Percentiles rank a stretch among this genome's conserved stretches.
Conservation (phyloP, 257 asterid species). For the Galeopsis tetrahit region DNA sequence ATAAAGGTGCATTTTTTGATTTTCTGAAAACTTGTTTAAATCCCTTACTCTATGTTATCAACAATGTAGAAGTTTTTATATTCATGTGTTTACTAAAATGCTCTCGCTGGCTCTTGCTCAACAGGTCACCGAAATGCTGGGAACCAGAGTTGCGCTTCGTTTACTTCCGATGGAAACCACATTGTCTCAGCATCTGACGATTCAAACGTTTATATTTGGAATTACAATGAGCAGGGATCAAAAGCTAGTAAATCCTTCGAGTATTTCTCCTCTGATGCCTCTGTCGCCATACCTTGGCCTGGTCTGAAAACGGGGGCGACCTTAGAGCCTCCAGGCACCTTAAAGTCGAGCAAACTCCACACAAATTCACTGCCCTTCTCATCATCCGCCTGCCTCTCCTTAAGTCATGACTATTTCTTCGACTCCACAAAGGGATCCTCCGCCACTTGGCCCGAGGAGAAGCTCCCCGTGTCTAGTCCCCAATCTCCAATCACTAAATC, state of each 20-base stretch:
- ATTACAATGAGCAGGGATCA: conserved; percentile 42
- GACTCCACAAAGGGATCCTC: conserved; percentile 69
- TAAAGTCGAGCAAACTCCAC: conserved; percentile 33
- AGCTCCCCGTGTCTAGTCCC: conserved; percentile 62
- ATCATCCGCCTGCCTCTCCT: conserved; percentile 50
- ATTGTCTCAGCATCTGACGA: conserved; percentile 83
- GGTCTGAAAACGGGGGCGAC: conserved; percentile 39
- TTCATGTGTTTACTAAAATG: too few species aligned
- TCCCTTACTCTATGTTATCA: too few species aligned
- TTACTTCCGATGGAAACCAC: conserved; percentile 75
- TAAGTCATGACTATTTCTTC: conserved; percentile 53
- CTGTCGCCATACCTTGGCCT: conserved; percentile 82
- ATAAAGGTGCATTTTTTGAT: conserved; percentile 56
- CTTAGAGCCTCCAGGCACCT: neutral
- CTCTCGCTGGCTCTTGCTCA: too few species aligned
- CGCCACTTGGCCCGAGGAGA: conserved; percentile 98
- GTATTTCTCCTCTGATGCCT: conserved; percentile 71
- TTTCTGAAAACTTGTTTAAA: neutral
- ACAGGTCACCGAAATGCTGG: conserved; percentile 71
- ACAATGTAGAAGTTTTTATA: too few species aligned
- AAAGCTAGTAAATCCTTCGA: conserved; percentile 65
- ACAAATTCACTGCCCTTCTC: conserved; percentile 53
- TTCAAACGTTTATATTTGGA: conserved; percentile 74
- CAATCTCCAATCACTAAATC: conserved; percentile 59
- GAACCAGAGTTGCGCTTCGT: conserved; percentile 64